Conservation (phyloP, 1,284 basidiomycete genomes). For the Cutaneotrichosporon spelunceum region DNA sequence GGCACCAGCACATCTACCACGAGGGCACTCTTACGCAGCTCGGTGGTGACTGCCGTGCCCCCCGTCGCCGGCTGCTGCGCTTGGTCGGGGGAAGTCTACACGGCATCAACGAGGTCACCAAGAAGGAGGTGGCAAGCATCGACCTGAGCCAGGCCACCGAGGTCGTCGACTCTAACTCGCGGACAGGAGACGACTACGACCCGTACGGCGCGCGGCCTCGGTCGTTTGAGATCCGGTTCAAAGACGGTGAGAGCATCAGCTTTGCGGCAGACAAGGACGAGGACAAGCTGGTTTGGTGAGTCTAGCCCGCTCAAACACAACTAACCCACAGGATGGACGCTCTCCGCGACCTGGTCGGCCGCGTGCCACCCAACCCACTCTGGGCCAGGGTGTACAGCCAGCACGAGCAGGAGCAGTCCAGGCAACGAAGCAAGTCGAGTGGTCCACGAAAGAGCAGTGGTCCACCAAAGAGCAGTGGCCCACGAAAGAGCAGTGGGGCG, state of each 20-base stretch:
- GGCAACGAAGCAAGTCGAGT: background rate
- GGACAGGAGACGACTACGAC: slow-evolving; percentile 59
- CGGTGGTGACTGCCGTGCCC: slow-evolving; percentile 91
- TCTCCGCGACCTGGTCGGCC: slow-evolving; percentile 72
- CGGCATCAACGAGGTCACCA: slow-evolving; percentile 92
- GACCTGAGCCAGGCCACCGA: slow-evolving; percentile 78
- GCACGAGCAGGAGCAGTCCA: slow-evolving; percentile 16
- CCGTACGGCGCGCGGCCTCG: slow-evolving; percentile 60
- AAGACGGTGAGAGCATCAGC: slow-evolving; percentile 71
- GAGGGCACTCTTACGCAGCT: slow-evolving; percentile 91
- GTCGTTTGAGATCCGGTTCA: slow-evolving; percentile 82
- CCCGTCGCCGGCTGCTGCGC: slow-evolving; percentile 80
- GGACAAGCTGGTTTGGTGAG: slow-evolving; percentile 81
- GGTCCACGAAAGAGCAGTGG: background rate
- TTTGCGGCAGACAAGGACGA: slow-evolving; percentile 91
- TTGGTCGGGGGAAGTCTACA: slow-evolving; percentile 82
- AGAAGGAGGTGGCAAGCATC: slow-evolving; percentile 82
- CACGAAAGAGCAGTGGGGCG: background rate
- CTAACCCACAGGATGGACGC: slow-evolving; percentile 67
- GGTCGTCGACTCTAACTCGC: slow-evolving; percentile 64
- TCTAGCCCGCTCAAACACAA: slow-evolving; percentile 22
- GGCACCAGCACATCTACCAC: slow-evolving; percentile 88
- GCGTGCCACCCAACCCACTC: slow-evolving; percentile 79
- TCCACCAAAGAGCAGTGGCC: background rate
- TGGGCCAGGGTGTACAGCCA: slow-evolving; percentile 74